Conservation (phyloP, 2,329 filamentous ascomycete genomes). For the Botrytis cinerea region DNA sequence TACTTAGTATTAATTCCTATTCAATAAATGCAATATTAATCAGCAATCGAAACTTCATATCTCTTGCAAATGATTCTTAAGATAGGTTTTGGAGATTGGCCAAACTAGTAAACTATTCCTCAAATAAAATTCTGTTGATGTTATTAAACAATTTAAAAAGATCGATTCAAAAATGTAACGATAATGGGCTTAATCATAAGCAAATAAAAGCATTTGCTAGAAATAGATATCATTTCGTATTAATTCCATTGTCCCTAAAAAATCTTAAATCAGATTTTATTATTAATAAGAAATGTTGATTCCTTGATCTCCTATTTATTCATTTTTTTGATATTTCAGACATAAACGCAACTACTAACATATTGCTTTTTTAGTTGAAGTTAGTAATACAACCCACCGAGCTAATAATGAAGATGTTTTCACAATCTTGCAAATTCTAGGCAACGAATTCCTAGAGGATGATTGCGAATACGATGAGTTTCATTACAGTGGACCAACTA, state of each 20-base stretch:
- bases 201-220: background rate
- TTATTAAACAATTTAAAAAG: background rate
- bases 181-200: background rate
- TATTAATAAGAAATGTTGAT: background rate
- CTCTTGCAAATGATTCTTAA: background rate
- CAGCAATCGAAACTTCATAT: background rate
- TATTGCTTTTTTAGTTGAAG: background rate
- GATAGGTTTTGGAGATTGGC: background rate
- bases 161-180: background rate
- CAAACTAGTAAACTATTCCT: background rate
- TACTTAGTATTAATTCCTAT: background rate
- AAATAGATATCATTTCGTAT: background rate
- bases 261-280: background rate
- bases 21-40: background rate
- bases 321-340: background rate
- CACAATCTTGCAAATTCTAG: background rate
- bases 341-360: background rate
- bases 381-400: background rate
- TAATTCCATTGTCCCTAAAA: background rate
- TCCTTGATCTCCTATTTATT: background rate
- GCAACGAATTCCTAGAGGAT: background rate
- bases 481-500: background rate
- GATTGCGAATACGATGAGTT: background rate
- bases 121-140: background rate
- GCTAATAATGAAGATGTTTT: background rate